These are phyloP conservation scores for Sporothrix dimorphospora DNA, from an alignment of 2,329 filamentous ascomycete species.

Conservation along the genomic window DNA sequence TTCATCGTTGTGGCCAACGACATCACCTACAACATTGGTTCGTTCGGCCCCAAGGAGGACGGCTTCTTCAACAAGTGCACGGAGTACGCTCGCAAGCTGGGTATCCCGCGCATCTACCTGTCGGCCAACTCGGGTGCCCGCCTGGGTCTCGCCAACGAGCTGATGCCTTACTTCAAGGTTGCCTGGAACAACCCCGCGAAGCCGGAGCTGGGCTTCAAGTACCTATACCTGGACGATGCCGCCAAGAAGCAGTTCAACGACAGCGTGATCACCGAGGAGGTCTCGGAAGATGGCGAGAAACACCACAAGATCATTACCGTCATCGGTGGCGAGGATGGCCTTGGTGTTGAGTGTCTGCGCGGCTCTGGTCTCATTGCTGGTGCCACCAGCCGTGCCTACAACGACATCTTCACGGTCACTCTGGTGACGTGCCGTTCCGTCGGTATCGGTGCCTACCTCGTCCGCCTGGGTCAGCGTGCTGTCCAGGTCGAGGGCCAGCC, in stretches of 20 bases:
- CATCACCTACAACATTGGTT: conserved; percentile 98
- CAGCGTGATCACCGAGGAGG: conserved; percentile 83
- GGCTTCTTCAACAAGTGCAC: conserved; percentile 99
- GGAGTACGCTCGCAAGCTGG: conserved; percentile 85
- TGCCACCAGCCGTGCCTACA: conserved; percentile 94
- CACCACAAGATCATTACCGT: conserved; percentile 94
- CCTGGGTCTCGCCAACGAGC: conserved; percentile 92
- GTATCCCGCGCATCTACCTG: conserved; percentile 95
- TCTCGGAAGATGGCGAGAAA: conserved; percentile 84
- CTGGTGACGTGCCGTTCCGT: conserved; percentile 97
- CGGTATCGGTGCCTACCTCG: conserved; percentile 98
- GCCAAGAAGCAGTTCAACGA: conserved; percentile 86
- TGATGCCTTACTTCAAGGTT: conserved; percentile 96
- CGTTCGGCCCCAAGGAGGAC: conserved; percentile 94
- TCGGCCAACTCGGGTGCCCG: conserved; percentile 99
- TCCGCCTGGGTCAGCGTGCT: conserved; percentile 95
- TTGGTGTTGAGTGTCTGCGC: conserved; percentile 95
- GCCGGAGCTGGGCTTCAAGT: conserved; percentile 91
- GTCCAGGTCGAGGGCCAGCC: conserved; percentile 99
- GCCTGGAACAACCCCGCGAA: conserved; percentile 87
- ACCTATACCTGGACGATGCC: conserved; percentile 88
- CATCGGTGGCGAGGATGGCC: conserved; percentile 88
- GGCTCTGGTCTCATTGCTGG: conserved; percentile 98
- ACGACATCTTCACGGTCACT: conserved; percentile 98
- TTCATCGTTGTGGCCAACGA: conserved; percentile 99